phyloP scores from a whole-genome alignment of 768 basidiomycete genomes.

The Lactarius hatsudake region DNA sequence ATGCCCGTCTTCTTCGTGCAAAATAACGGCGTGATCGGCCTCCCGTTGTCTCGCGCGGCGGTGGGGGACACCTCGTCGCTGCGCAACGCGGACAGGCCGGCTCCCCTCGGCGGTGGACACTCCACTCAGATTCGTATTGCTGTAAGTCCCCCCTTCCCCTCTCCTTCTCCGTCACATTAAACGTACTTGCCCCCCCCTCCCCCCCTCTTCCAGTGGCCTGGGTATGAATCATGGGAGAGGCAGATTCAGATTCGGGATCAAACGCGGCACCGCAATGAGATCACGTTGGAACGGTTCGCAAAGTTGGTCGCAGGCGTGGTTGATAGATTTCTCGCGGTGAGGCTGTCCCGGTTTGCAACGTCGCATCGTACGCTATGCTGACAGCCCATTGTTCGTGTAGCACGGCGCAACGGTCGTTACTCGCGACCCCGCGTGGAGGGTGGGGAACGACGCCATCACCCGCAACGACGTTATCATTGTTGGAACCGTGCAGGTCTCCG shows the following conservation, averaged over 20 bases:
- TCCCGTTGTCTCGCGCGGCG: conserved; percentile 7
- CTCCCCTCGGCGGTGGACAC: conserved; percentile 20
- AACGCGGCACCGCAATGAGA: conserved; percentile 22
- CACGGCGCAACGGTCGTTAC: neutral
- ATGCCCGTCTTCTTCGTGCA: conserved; percentile 24
- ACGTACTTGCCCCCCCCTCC: neutral
- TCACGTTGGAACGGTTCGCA: conserved; percentile 23
- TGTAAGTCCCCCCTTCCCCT: too few species aligned
- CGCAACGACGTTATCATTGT: conserved; percentile 15
- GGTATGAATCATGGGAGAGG: conserved; percentile 21
- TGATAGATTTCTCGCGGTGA: conserved; percentile 23
- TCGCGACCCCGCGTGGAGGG: neutral
- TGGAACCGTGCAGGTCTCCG: conserved; percentile 23
- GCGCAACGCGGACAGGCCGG: neutral
- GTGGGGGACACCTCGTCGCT: conserved; percentile 13
- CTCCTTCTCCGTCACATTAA: neutral
- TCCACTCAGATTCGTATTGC: conserved; percentile 23
- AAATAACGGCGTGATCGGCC: conserved; percentile 12
- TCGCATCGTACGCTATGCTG: neutral
- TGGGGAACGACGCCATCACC: conserved; percentile 9
- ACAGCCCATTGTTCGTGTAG: conserved; percentile 1
- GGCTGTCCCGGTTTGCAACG: neutral
- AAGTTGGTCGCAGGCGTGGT: conserved; percentile 22
- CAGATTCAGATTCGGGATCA: conserved; percentile 26
- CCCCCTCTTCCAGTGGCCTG: conserved; percentile 16